Conservation (phyloP, 768 basidiomycete genomes). For the Kwoniella mangroviensis region DNA sequence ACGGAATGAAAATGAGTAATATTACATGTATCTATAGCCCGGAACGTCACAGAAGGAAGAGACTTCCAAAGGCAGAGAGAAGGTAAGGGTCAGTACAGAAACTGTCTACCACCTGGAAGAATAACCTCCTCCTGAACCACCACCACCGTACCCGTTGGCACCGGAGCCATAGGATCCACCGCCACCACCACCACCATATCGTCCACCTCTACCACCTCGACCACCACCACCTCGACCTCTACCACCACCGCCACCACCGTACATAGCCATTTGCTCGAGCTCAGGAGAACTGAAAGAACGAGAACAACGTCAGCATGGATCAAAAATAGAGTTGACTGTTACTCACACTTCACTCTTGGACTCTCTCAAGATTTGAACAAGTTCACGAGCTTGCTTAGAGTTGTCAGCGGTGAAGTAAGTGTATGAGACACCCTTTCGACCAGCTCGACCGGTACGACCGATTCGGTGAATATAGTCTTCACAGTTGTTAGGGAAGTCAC, state of each 20-base stretch:
- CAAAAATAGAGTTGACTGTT: neutral
- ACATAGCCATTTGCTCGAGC: constrained; percentile 89
- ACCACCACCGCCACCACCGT: constrained; percentile 73
- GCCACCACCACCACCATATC: constrained; percentile 39
- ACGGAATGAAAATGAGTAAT: neutral
- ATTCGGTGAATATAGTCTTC: constrained; percentile 99
- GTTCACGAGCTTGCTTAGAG: constrained; percentile 89
- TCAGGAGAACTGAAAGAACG: constrained; percentile 71
- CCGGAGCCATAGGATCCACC: constrained; percentile 36
- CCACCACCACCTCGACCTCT: constrained; percentile 50
- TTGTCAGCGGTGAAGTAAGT: constrained; percentile 98
- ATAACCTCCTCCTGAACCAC: constrained; percentile 50
- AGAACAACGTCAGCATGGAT: constrained; percentile 1
- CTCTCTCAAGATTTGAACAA: constrained; percentile 72
- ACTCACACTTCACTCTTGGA: constrained; percentile 68
- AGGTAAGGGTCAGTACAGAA: neutral
- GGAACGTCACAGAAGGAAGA: neutral
- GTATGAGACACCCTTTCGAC: constrained; percentile 86
- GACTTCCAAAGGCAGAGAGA: neutral
- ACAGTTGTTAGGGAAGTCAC: constrained; percentile 97
- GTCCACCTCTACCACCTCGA: constrained; percentile 49
- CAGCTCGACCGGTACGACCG: constrained; percentile 70
- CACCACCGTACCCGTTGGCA: constrained; percentile 36
- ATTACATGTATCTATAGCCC: constrained; percentile 12
- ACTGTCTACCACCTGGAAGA: constrained; percentile 42